phyloP scores from a whole-genome alignment of 257 asterid genomes.

The Fraxinus anomala region DNA sequence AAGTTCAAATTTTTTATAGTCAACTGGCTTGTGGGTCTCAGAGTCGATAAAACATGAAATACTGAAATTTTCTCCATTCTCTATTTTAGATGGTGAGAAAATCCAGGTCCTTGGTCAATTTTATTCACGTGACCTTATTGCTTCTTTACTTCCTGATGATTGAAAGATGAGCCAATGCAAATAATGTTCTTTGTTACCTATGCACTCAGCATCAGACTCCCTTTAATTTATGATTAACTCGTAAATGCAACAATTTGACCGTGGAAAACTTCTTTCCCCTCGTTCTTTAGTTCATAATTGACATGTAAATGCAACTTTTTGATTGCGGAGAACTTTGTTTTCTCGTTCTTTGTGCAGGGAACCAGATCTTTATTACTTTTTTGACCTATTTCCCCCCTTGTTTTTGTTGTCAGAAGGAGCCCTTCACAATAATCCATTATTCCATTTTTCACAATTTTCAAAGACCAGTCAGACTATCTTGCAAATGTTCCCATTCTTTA shows the following conservation, averaged over 20 bases:
- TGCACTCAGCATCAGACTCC: too few relatives aligned
- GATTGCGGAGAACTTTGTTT: too few relatives aligned
- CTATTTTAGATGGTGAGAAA: not conserved
- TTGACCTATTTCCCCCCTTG: too few relatives aligned
- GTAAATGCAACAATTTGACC: too few relatives aligned
- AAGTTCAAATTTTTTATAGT: conserved; percentile 30
- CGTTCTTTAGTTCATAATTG: too few relatives aligned
- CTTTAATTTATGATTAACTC: too few relatives aligned
- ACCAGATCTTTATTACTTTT: too few relatives aligned
- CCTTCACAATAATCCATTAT: not conserved
- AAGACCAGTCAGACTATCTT: not conserved
- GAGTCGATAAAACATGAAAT: not conserved
- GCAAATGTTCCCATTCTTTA: not conserved
- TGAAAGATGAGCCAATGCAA: not conserved
- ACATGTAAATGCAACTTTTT: too few relatives aligned
- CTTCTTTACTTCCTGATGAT: not conserved
- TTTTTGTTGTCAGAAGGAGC: not conserved
- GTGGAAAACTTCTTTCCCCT: too few relatives aligned
- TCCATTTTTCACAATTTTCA: not conserved
- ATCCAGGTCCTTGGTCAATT: too few relatives aligned
- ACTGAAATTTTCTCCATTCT: not conserved
- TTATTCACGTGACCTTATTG: not conserved
- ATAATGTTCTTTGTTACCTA: too few relatives aligned
- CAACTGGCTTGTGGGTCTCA: conserved; percentile 13
- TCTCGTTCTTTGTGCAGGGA: too few relatives aligned